Conservation (phyloP, 1,139 yeast genomes). For the Debaryomyces nepalensis region DNA sequence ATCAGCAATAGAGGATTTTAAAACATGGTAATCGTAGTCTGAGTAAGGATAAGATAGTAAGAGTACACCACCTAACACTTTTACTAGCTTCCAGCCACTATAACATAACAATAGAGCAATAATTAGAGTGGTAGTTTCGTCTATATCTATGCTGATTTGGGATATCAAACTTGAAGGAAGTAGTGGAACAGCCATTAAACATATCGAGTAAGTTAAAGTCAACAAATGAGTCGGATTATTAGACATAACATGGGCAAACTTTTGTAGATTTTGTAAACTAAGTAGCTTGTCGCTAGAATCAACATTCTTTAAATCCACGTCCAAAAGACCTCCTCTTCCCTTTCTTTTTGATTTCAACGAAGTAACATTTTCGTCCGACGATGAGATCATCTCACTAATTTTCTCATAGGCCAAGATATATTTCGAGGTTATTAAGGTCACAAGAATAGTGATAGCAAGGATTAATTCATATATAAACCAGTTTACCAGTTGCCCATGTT, state of each 20-base stretch:
- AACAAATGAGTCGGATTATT: conserved; percentile 67
- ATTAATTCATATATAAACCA: conserved; percentile 38
- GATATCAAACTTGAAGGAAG: conserved; percentile 35
- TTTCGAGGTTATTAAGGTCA: conserved; percentile 44
- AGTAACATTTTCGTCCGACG: conserved; percentile 18
- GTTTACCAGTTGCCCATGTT: conserved; percentile 40
- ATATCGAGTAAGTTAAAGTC: conserved; percentile 59
- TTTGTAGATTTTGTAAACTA: conserved; percentile 12
- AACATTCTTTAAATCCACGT: conserved; percentile 16
- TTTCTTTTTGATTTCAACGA: conserved; percentile 1
- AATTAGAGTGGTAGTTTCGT: conserved; percentile 54
- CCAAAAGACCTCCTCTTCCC: conserved; percentile 16
- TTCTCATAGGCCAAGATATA: conserved; percentile 41
- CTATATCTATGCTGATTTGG: conserved; percentile 43
- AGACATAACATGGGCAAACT: conserved; percentile 24
- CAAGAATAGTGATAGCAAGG: conserved; percentile 31
- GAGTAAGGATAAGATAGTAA: conserved; percentile 57
- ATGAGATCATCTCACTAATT: conserved; percentile 38
- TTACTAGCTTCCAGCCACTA: conserved; percentile 60
- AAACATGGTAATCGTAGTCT: conserved; percentile 41
- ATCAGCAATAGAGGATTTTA: conserved; percentile 39
- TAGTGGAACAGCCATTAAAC: conserved; percentile 39
- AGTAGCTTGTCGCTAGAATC: conserved; percentile 7
- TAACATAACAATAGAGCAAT: conserved; percentile 55
- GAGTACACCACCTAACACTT: conserved; percentile 54